Evolutionary conservation across 306 rosid species (phyloP).

Genomic region (Oxytropis ochrocephala): DNA sequence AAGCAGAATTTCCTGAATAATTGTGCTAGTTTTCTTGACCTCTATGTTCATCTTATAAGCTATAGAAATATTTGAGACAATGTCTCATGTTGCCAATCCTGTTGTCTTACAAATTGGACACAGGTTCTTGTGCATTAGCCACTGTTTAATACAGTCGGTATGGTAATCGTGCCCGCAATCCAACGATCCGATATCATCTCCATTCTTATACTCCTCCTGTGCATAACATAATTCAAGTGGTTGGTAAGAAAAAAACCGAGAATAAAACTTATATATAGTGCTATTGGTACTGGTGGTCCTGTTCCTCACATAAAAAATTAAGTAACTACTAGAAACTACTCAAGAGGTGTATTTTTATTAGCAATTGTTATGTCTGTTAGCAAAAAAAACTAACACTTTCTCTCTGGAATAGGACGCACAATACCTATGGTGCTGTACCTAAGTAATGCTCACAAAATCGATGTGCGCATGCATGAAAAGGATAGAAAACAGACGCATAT

Average conservation of each 20-base stretch:
- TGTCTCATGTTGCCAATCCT: conserved; percentile 56
- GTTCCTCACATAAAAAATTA: no score
- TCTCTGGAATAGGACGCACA: no score
- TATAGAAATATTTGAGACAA: conserved; percentile 11
- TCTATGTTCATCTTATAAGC: conserved; percentile 12
- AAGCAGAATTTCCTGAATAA: conserved; percentile 26
- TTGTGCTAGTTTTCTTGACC: conserved; percentile 25
- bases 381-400: no score
- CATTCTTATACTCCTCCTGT: conserved; percentile 77
- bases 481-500: background rate
- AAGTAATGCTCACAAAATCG: no score
- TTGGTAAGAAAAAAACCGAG: no score
- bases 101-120: conserved; percentile 96
- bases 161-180: conserved; percentile 92
- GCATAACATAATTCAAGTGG: background rate
- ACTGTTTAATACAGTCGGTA: conserved; percentile 60
- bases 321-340: no score
- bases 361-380: no score
- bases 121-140: conserved; percentile 84
- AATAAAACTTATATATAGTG: no score
- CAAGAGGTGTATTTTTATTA: no score
- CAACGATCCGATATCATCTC: conserved; percentile 61
- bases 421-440: no score
- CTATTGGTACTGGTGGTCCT: no score
- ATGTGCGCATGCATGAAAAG: background rate